These are phyloP conservation scores for Podila horticola DNA, from an alignment of 192 early-diverging fungal genomes.

Conservation along the genomic window DNA sequence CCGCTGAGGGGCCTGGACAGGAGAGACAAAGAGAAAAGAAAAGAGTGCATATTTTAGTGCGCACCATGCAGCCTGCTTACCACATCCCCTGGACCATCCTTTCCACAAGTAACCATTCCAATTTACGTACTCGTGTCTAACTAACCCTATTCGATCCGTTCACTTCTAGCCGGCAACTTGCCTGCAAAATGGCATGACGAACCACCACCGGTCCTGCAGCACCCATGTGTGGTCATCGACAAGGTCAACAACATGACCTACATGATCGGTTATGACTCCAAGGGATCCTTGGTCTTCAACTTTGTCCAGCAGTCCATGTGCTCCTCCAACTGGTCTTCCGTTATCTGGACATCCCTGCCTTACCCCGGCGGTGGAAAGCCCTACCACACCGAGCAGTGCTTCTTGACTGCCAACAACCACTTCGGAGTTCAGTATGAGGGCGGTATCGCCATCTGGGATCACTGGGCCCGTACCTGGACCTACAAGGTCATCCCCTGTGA, in stretches of 20 bases:
- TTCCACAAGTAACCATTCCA: not conserved
- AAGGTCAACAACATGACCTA: constrained; percentile 44
- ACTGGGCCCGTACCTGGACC: constrained; percentile 51
- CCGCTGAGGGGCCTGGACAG: not conserved
- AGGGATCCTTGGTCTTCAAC: constrained; percentile 32
- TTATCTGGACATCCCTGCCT: constrained; percentile 41
- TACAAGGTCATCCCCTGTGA: constrained; percentile 24
- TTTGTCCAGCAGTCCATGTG: constrained; percentile 43
- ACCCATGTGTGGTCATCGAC: constrained; percentile 48
- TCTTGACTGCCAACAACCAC: constrained; percentile 35
- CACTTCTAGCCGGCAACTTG: not conserved
- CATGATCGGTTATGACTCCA: constrained; percentile 50
- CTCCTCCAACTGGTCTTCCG: constrained; percentile 30
- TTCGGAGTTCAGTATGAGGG: constrained; percentile 47
- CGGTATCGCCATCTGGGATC: constrained; percentile 47
- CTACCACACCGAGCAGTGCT: constrained; percentile 49
- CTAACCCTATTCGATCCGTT: not conserved
- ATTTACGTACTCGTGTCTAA: not conserved
- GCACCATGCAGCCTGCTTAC: not conserved
- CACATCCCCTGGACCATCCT: not conserved
- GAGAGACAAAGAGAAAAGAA: not conserved
- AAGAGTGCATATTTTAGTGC: not conserved
- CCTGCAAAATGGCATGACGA: constrained; percentile 35
- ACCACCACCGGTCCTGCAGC: constrained; percentile 50
- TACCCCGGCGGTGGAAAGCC: constrained; percentile 46